phyloP scores from a whole-genome alignment of 306 rosid species.

The Cicer judaicum region DNA sequence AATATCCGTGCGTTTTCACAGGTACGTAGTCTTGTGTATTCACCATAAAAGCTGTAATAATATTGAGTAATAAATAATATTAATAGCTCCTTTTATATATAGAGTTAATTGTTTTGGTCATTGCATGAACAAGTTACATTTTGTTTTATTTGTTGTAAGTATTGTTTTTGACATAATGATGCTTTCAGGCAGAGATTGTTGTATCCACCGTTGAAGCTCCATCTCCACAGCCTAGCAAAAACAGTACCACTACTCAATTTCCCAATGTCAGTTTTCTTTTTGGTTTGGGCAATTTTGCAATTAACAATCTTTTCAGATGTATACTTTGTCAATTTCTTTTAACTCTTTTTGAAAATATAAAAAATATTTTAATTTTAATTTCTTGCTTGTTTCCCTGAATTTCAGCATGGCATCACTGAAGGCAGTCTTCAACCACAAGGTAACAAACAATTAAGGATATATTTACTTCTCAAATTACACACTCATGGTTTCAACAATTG shows the following conservation, averaged over 20 bases:
- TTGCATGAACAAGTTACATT: no score
- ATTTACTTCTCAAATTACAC: no score
- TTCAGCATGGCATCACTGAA: constrained; percentile 65
- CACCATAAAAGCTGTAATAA: no score
- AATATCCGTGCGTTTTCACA: no score
- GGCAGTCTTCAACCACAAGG: constrained; percentile 77
- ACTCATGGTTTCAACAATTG: not conserved
- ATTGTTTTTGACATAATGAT: constrained; percentile 6
- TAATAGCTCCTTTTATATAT: no score
- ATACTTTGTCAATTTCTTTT: not conserved
- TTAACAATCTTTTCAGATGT: not conserved
- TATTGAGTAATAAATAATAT: no score
- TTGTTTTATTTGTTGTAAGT: not conserved
- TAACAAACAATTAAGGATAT: constrained; percentile 21
- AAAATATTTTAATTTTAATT: not conserved
- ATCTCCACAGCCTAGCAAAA: constrained; percentile 62
- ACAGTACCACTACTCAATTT: constrained; percentile 24
- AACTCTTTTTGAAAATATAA: not conserved
- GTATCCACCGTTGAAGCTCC: constrained; percentile 58
- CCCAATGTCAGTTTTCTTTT: constrained; percentile 50
- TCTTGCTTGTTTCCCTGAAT: not conserved
- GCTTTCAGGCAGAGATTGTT: constrained; percentile 45
- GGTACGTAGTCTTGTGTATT: no score
- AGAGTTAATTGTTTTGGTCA: no score
- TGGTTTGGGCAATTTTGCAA: not conserved